phyloP scores from a whole-genome alignment of 2,329 filamentous ascomycete genomes.

The Colletotrichum sojae region DNA sequence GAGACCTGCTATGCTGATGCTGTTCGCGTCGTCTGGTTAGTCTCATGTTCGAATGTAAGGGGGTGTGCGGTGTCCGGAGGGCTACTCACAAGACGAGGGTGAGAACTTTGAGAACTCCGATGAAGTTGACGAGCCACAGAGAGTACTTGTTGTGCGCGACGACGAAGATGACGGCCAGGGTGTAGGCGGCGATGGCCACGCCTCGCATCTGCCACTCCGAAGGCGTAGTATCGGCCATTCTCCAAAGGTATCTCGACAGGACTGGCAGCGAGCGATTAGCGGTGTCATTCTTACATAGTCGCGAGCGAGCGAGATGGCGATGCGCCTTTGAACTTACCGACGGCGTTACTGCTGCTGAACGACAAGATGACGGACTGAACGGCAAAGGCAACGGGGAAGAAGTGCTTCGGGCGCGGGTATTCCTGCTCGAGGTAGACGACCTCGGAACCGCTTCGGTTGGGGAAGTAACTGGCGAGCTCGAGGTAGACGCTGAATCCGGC shows the following conservation, averaged over 20 bases:
- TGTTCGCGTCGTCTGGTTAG: constrained; percentile 4
- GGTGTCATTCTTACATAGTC: constrained; percentile 1
- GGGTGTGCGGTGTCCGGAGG: too few species aligned
- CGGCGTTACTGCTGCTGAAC: constrained; percentile 76
- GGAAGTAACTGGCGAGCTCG: constrained; percentile 76
- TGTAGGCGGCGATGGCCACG: constrained; percentile 75
- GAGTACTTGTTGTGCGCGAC: constrained; percentile 71
- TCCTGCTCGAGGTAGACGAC: constrained; percentile 79
- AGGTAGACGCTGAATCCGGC: constrained; percentile 72
- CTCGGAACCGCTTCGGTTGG: constrained; percentile 75
- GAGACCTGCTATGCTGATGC: constrained; percentile 70
- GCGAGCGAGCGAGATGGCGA: rapidly evolving
- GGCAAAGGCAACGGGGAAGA: constrained; percentile 76
- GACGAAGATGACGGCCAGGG: constrained; percentile 67
- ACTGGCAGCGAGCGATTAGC: constrained; percentile 53
- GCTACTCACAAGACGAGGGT: constrained; percentile 68
- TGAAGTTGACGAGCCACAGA: constrained; percentile 67
- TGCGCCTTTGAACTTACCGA: constrained; percentile 53
- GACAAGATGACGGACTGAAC: constrained; percentile 75
- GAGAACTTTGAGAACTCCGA: constrained; percentile 72
- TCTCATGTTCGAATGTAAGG: too few species aligned
- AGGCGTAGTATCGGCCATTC: constrained; percentile 64
- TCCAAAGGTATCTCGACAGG: constrained; percentile 74
- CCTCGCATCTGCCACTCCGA: constrained; percentile 77
- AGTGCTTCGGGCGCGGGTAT: constrained; percentile 73